Percentiles rank a stretch among this genome's conserved stretches.
Conservation (phyloP, 2,329 filamentous ascomycete species). For the Fusarium caatingaense region DNA sequence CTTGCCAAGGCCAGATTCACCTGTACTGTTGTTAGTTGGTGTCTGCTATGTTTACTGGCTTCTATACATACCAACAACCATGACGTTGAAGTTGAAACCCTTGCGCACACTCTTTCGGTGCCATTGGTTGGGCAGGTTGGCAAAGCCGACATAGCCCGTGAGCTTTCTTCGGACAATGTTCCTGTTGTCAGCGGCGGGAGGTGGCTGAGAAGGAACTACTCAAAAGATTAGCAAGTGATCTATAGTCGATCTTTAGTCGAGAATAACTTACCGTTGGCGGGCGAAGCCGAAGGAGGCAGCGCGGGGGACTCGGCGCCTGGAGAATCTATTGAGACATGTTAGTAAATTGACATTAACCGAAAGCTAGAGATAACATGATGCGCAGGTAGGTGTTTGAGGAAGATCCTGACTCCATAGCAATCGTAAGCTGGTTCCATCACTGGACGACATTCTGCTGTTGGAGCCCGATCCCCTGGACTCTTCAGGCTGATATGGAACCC, state of each 20-base stretch:
- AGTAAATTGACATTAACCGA: slow-evolving; percentile 45
- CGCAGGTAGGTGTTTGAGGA: slow-evolving; percentile 42
- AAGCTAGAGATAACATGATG: slow-evolving; percentile 22
- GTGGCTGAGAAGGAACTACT: slow-evolving; percentile 53
- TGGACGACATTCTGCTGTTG: not conserved
- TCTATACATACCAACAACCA: slow-evolving; percentile 90
- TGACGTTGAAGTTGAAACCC: slow-evolving; percentile 99
- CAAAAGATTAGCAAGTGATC: slow-evolving; percentile 2
- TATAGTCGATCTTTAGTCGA: too few relatives aligned
- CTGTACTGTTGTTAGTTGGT: slow-evolving; percentile 58
- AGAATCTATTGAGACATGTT: slow-evolving; percentile 57
- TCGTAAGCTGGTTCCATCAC: slow-evolving; percentile 14
- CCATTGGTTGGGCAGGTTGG: slow-evolving; percentile 99
- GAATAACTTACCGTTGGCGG: slow-evolving; percentile 53
- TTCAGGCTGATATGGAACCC: slow-evolving; percentile 1
- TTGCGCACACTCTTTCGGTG: slow-evolving; percentile 99
- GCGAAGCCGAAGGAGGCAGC: slow-evolving; percentile 55
- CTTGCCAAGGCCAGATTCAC: slow-evolving; percentile 99
- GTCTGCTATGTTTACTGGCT: not conserved
- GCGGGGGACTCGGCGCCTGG: slow-evolving; percentile 59
- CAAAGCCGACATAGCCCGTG: slow-evolving; percentile 98
- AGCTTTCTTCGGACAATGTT: slow-evolving; percentile 99
- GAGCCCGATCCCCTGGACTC: not conserved
- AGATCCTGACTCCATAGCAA: slow-evolving; percentile 52
- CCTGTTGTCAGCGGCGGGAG: slow-evolving; percentile 72